Evolutionary conservation across 192 early-diverging fungal genomes (phyloP), one percentile per base, ranked within the genome.

Genomic region (Umbelopsis vinacea): DNA sequence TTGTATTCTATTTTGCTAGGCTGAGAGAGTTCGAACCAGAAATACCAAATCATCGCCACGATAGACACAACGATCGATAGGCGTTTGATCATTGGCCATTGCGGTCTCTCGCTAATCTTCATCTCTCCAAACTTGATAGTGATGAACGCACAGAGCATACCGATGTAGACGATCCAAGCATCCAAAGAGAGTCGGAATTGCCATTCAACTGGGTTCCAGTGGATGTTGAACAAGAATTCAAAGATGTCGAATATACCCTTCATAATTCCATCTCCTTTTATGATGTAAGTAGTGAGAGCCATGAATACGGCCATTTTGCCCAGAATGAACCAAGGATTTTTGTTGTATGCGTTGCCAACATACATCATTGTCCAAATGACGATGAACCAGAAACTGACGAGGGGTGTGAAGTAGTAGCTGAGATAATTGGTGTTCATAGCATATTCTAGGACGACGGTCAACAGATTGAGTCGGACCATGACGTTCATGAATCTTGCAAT

Each of bases 341-440:
- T 73, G 74, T 94, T 92, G 46, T 81, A 60, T 1, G 66, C 29
- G 40, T 83, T 75, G 12, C 67, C 74, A 24, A 88, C 66, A 47
- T 85, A 79, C 90, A 94, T 90, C 53, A 90, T 91, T 29, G 79
- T 71, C 78, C 85, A 94, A 6, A 94, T 87, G 40, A 89, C 68
- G 46, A 87, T 63, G 37, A 91, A 89, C 88, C 90, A 94, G 48
- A 87, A 88, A 45, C 86, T 84, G 35, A 90, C 89, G 47, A 94
- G 77, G 26, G 92, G 92, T 22, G 91, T 87, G 76, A 94, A 94
- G 71, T 94, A 94, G 74, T 93, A 94, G 55, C 86, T 88, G 63
- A 94, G 79, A n/a, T 90, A 90, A 66, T 85, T 81, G 6, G 84
- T 90, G 69, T 87, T 79, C 89, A 92, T 92, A 3, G 82, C 76